phyloP scores from a whole-genome alignment of 805 yeast species.

The Schwanniomyces occidentalis region DNA sequence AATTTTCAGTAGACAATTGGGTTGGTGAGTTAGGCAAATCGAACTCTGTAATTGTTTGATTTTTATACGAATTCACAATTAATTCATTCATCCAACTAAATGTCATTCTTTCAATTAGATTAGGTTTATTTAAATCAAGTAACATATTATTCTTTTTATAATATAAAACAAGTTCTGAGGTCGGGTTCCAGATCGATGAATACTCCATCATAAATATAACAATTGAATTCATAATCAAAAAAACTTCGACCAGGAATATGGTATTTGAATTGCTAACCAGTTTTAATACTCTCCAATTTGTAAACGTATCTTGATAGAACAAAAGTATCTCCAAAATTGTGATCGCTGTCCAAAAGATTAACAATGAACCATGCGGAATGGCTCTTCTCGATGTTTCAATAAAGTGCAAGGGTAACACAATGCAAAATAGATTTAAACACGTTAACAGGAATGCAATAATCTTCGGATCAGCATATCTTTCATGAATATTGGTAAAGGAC shows the following conservation, averaged over 20 bases:
- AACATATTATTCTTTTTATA: slow-evolving; percentile 22
- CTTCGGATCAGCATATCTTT: slow-evolving; percentile 22
- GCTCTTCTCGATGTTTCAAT: slow-evolving; percentile 23
- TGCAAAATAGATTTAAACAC: slow-evolving; percentile 7
- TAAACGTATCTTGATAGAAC: slow-evolving; percentile 26
- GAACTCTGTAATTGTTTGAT: slow-evolving; percentile 34
- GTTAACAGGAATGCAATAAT: slow-evolving; percentile 15
- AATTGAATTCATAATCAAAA: slow-evolving; percentile 28
- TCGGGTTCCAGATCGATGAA: slow-evolving; percentile 36
- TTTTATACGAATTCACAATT: slow-evolving; percentile 38
- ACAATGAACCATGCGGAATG: slow-evolving; percentile 20
- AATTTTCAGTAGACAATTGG: slow-evolving; percentile 21
- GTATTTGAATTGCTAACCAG: slow-evolving; percentile 4
- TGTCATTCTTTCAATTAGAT: slow-evolving; percentile 39
- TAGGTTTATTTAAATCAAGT: slow-evolving; percentile 20
- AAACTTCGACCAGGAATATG: slow-evolving; percentile 22
- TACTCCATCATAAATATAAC: slow-evolving; percentile 41
- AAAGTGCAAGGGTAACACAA: slow-evolving; percentile 27
- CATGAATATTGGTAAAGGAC: slow-evolving; percentile 18
- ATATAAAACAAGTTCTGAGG: slow-evolving; percentile 33
- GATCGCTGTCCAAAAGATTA: slow-evolving; percentile 31
- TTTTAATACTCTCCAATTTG: slow-evolving; percentile 22
- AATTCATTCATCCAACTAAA: slow-evolving; percentile 51
- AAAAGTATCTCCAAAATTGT: slow-evolving; percentile 17
- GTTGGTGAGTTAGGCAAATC: slow-evolving; percentile 32